Evolutionary conservation across 116 monocot species (phyloP).

Genomic region (Papilionanthe hybrid): DNA sequence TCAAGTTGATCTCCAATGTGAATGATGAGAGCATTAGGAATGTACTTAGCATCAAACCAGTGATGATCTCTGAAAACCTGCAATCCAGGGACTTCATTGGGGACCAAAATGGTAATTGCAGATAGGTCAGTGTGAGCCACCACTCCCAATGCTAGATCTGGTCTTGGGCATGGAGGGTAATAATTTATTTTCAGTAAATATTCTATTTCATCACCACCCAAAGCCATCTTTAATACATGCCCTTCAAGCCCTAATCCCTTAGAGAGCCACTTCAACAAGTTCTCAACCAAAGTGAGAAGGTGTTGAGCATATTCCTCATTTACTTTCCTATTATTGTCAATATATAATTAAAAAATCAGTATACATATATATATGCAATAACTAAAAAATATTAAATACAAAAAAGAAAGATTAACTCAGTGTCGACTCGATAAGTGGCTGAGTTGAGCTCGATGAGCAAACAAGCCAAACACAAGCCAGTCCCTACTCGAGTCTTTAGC

Average conservation of each 20-base stretch:
- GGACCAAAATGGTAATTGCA: constrained; percentile 46
- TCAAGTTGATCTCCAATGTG: constrained; percentile 68
- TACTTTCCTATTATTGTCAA: constrained; percentile 28
- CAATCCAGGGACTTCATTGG: constrained; percentile 58
- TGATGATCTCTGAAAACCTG: constrained; percentile 55
- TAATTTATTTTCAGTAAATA: constrained; percentile 65
- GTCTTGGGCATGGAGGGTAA: constrained; percentile 66
- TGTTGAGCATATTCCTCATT: constrained; percentile 50
- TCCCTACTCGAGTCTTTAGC: too few species aligned
- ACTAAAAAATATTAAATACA: too few species aligned
- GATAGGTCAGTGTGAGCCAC: constrained; percentile 58
- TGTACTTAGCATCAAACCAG: constrained; percentile 53
- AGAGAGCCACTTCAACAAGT: constrained; percentile 35
- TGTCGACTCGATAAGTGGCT: too few species aligned
- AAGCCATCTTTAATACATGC: constrained; percentile 31
- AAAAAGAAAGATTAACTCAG: too few species aligned
- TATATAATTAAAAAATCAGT: background rate
- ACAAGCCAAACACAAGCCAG: too few species aligned
- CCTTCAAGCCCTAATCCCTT: constrained; percentile 40
- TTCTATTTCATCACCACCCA: constrained; percentile 49
- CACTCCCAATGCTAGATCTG: constrained; percentile 61
- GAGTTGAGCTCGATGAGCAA: too few species aligned
- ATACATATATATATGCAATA: too few species aligned
- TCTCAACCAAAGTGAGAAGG: constrained; percentile 29
- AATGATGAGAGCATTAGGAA: constrained; percentile 49